A percentile compares a stretch with the other conserved stretches of the same genome.
These are phyloP conservation scores for Mallotus japonicus DNA, from an alignment of 441 rosid species.

Conservation along the genomic window DNA sequence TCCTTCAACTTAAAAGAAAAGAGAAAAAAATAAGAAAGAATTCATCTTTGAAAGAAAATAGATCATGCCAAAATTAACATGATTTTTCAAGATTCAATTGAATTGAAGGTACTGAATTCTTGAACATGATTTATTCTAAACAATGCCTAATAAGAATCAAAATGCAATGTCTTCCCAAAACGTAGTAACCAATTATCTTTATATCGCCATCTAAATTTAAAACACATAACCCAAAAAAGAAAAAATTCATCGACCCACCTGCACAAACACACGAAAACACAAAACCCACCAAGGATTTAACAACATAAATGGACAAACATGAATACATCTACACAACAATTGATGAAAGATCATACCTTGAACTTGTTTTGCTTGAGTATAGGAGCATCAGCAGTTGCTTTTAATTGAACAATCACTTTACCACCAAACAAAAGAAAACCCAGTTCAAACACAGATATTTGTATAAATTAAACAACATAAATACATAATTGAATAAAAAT, in stretches of 20 bases:
- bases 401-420: constrained; percentile 76
- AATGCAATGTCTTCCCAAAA: not conserved
- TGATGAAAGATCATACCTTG: constrained; percentile 46
- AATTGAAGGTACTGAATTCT: too few species aligned
- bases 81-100: too few species aligned
- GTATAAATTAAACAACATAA: not conserved
- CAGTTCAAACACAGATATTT: not conserved
- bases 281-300: constrained; percentile 1
- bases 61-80: too few species aligned
- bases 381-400: constrained; percentile 92
- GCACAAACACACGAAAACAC: not conserved
- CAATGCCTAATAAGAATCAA: not conserved
- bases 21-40: too few species aligned
- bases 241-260: not conserved
- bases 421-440: constrained; percentile 19
- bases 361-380: constrained; percentile 85
- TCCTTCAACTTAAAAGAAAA: too few species aligned
- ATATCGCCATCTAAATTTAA: too few species aligned
- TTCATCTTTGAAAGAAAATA: too few species aligned
- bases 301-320: not conserved
- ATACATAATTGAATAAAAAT: not conserved
- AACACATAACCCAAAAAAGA: not conserved
- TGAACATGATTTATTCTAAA: too few species aligned
- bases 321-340: not conserved
- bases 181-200: not conserved